phyloP scores from a whole-genome alignment of 2,329 filamentous ascomycete species.

The Macrophomina pseudophaseolina region DNA sequence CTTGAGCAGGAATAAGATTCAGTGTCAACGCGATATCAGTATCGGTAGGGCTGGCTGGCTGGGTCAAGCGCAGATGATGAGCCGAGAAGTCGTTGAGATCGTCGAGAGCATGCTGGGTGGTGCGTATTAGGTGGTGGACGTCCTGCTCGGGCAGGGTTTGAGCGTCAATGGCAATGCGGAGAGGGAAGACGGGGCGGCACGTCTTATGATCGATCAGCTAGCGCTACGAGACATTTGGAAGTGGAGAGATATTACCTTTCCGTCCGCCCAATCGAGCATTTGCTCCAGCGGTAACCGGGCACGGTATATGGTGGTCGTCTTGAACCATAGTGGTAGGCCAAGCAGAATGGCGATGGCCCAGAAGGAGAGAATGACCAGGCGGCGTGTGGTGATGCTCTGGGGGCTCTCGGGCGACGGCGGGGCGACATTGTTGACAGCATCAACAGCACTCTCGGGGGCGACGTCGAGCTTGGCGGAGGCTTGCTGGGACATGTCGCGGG shows the following conservation, averaged over 20 bases:
- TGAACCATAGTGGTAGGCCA: conserved; percentile 94
- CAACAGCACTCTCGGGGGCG: neutral
- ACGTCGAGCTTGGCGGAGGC: neutral
- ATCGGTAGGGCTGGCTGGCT: conserved; percentile 37
- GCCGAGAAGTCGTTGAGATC: conserved; percentile 84
- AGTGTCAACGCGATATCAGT: conserved; percentile 70
- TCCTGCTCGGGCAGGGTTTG: conserved; percentile 69
- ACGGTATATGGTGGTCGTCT: conserved; percentile 89
- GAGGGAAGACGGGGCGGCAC: conserved; percentile 85
- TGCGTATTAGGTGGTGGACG: conserved; percentile 72
- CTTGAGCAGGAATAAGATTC: conserved; percentile 68
- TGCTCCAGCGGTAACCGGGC: conserved; percentile 79
- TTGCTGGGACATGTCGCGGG: conserved; percentile 15
- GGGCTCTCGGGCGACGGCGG: conserved; percentile 77
- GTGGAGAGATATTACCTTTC: conserved; percentile 66
- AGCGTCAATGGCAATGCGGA: conserved; percentile 79
- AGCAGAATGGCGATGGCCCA: conserved; percentile 85
- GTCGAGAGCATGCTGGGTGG: conserved; percentile 86
- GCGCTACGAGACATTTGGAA: no score
- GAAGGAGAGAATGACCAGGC: conserved; percentile 81
- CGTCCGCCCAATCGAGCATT: conserved; percentile 92
- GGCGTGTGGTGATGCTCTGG: conserved; percentile 71
- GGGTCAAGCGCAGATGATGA: conserved; percentile 73
- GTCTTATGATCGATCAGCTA: conserved; percentile 59
- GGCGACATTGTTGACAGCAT: neutral